Conservation (phyloP, 371 early-diverging fungal species). For the Mortierella sp. region DNA sequence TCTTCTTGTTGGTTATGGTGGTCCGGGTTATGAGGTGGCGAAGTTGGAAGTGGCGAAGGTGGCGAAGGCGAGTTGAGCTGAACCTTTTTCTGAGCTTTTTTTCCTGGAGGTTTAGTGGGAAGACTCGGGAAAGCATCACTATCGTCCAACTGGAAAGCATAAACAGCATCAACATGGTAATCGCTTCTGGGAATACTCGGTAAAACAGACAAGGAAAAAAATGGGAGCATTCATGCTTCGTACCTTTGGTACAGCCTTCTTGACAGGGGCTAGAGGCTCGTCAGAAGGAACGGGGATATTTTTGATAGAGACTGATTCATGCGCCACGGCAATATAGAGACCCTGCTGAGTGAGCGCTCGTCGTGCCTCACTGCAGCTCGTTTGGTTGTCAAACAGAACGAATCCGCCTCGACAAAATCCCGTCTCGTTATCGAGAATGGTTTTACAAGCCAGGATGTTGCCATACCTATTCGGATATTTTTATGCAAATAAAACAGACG, state of each 20-base stretch:
- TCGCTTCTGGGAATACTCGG: neutral
- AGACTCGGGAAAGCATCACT: constrained; percentile 41
- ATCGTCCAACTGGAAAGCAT: constrained; percentile 27
- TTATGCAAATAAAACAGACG: neutral
- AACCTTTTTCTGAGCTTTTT: constrained; percentile 15
- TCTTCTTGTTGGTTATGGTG: neutral
- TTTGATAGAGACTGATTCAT: constrained; percentile 47
- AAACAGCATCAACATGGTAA: neutral
- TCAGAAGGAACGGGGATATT: constrained; percentile 19
- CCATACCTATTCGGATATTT: constrained; percentile 72
- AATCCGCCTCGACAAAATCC: constrained; percentile 94
- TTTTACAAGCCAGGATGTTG: constrained; percentile 85
- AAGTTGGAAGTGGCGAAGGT: neutral
- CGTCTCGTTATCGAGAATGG: constrained; percentile 85
- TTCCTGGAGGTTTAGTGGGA: constrained; percentile 20
- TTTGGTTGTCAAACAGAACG: constrained; percentile 86
- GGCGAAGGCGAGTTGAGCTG: constrained; percentile 3
- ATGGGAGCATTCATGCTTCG: neutral
- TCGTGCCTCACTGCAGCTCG: constrained; percentile 41
- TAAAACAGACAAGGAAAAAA: neutral
- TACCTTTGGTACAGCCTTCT: constrained; percentile 36
- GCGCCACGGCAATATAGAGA: constrained; percentile 47
- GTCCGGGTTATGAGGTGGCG: neutral
- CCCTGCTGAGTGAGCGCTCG: constrained; percentile 45
- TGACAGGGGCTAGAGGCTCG: constrained; percentile 11